Conservation (phyloP, 371 early-diverging fungal genomes). For the Mortierella sp. region DNA sequence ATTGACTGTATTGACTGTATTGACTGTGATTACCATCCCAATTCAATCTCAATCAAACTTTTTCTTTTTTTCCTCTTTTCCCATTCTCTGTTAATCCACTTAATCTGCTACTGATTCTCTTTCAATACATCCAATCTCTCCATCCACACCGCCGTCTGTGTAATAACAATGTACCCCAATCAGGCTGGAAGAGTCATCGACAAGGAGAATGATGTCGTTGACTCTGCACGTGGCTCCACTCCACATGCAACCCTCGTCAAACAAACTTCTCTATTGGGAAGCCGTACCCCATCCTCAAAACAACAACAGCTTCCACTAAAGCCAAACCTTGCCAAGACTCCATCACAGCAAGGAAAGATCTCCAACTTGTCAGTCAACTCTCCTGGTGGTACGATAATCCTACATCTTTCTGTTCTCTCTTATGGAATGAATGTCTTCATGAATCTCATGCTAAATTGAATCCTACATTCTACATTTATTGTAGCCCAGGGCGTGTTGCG, state of each 20-base stretch:
- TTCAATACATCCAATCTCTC: too few species aligned
- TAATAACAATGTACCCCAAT: slow-evolving; percentile 26
- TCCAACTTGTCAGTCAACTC: slow-evolving; percentile 13
- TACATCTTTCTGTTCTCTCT: neutral
- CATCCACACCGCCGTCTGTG: too few species aligned
- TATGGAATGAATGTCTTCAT: neutral
- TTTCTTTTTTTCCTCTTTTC: too few species aligned
- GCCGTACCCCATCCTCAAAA: slow-evolving; percentile 15
- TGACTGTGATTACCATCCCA: too few species aligned
- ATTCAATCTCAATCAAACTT: too few species aligned
- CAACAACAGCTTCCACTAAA: slow-evolving; percentile 10
- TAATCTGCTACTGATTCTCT: too few species aligned
- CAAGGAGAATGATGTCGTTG: slow-evolving; percentile 43
- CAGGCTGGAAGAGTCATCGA: slow-evolving; percentile 25
- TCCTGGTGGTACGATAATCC: slow-evolving; percentile 24
- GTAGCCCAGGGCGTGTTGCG: slow-evolving; percentile 32
- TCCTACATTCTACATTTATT: neutral
- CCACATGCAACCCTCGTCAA: slow-evolving; percentile 28
- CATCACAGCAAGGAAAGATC: slow-evolving; percentile 26
- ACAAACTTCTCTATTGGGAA: slow-evolving; percentile 29
- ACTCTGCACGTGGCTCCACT: slow-evolving; percentile 7
- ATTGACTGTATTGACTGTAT: too few species aligned
- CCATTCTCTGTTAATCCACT: too few species aligned
- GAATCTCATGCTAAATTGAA: neutral
- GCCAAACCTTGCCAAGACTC: slow-evolving; percentile 15